Conservation (phyloP, 1,139 yeast genomes). For the Zhuliangozyma blackwelliae region DNA sequence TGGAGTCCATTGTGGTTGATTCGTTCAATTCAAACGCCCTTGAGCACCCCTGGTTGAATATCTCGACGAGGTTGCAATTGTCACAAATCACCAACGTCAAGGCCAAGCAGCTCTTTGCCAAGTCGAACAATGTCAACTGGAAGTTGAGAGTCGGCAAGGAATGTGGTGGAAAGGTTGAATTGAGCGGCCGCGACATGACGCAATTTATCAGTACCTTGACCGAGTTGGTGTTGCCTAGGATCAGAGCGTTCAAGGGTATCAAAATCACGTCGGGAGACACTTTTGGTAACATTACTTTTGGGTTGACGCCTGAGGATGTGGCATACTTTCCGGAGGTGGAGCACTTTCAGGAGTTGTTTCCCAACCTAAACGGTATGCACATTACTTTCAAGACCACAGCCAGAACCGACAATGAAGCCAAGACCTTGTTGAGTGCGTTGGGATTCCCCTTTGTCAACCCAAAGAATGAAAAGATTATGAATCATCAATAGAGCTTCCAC, state of each 20-base stretch:
- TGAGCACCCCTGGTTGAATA: constrained; percentile 67
- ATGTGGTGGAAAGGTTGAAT: constrained; percentile 84
- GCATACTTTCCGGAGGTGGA: constrained; percentile 91
- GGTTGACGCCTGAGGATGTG: constrained; percentile 73
- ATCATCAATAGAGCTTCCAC: background rate
- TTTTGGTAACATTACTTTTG: constrained; percentile 82
- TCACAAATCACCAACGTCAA: constrained; percentile 93
- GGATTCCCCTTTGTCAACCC: constrained; percentile 66
- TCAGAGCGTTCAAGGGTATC: constrained; percentile 83
- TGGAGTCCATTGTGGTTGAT: constrained; percentile 64
- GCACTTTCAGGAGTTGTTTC: constrained; percentile 86
- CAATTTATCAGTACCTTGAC: constrained; percentile 84
- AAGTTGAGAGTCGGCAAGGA: constrained; percentile 81
- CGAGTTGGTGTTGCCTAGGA: constrained; percentile 89
- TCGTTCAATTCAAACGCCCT: constrained; percentile 76
- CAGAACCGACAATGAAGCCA: constrained; percentile 88
- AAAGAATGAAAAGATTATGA: background rate
- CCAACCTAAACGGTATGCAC: constrained; percentile 81
- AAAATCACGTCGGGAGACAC: constrained; percentile 75
- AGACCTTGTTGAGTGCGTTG: constrained; percentile 73
- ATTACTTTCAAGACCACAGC: constrained; percentile 85
- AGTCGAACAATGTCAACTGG: constrained; percentile 82
- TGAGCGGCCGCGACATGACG: constrained; percentile 77
- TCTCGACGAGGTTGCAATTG: constrained; percentile 74
- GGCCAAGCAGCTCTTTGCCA: constrained; percentile 70